Evolutionary conservation across 2,329 filamentous ascomycete species (phyloP).

Genomic region (Thermochaetoides dissita): DNA sequence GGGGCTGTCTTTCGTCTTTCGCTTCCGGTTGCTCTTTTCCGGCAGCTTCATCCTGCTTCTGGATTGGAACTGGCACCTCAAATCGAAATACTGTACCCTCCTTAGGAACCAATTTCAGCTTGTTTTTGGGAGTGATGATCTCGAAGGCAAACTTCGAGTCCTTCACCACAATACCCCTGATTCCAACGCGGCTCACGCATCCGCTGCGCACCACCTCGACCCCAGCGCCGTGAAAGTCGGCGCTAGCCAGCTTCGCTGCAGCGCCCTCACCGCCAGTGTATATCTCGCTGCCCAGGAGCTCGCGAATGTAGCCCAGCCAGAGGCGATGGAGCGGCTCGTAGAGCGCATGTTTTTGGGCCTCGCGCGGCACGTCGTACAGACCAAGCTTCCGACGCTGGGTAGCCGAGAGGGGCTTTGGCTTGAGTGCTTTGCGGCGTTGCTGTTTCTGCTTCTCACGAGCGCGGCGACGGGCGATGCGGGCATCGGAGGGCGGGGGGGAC

Average conservation of each 20-base stretch:
- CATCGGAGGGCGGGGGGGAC: constrained; percentile 48
- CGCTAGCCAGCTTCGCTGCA: constrained; percentile 65
- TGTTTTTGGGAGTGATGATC: constrained; percentile 58
- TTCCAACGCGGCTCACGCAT: constrained; percentile 69
- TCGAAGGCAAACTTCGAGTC: constrained; percentile 82
- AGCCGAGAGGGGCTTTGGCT: constrained; percentile 59
- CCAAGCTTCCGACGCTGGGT: constrained; percentile 60
- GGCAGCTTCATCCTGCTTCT: constrained; percentile 9
- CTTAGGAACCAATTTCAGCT: constrained; percentile 72
- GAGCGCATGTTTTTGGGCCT: constrained; percentile 55
- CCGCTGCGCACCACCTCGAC: constrained; percentile 70
- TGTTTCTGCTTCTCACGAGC: constrained; percentile 33
- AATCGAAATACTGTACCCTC: constrained; percentile 78
- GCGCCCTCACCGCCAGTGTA: constrained; percentile 42
- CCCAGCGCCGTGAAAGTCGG: constrained; percentile 80
- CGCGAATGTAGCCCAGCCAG: constrained; percentile 76
- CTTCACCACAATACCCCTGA: constrained; percentile 74
- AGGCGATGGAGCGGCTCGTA: constrained; percentile 65
- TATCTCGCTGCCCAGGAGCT: constrained; percentile 54
- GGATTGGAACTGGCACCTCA: constrained; percentile 40
- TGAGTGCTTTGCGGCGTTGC: constrained; percentile 31
- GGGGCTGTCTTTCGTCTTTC: constrained; percentile 8
- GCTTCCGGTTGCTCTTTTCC: constrained; percentile 13
- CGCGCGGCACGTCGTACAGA: constrained; percentile 59
- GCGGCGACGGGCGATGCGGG: constrained; percentile 42